These are phyloP conservation scores for Dothiorella sarmentorum DNA, from an alignment of 2,329 filamentous ascomycete genomes.

Conservation along the genomic window DNA sequence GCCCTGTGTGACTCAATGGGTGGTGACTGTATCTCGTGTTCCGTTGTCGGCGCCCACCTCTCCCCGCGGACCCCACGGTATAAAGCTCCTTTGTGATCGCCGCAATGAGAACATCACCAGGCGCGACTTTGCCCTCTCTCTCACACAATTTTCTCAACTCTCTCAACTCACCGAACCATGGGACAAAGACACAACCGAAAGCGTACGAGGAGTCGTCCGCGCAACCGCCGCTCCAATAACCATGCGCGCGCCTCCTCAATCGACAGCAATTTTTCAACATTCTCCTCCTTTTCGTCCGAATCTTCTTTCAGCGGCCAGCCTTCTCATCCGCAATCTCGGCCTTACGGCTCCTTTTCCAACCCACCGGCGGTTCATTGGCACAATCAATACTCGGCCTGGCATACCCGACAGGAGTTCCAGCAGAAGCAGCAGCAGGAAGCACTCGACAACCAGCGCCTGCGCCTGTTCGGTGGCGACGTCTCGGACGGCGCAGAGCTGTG, in stretches of 20 bases:
- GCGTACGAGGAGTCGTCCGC: slow-evolving; percentile 41
- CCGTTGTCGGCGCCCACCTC: neutral
- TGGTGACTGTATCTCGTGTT: slow-evolving; percentile 13
- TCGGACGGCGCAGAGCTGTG: slow-evolving; percentile 42
- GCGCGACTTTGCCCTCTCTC: neutral
- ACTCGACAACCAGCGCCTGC: slow-evolving; percentile 36
- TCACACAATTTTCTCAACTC: neutral
- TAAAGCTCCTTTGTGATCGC: neutral
- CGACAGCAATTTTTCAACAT: slow-evolving; percentile 15
- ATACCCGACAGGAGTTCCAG: slow-evolving; percentile 29
- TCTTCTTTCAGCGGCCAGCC: slow-evolving; percentile 32
- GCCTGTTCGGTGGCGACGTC: slow-evolving; percentile 43
- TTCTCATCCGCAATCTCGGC: slow-evolving; percentile 24
- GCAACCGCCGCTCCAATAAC: slow-evolving; percentile 34
- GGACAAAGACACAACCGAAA: slow-evolving; percentile 45
- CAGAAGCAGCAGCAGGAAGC: slow-evolving; percentile 14
- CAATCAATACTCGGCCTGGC: slow-evolving; percentile 37
- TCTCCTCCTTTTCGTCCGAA: slow-evolving; percentile 27
- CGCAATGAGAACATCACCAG: neutral
- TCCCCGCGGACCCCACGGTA: slow-evolving; percentile 1
- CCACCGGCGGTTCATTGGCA: slow-evolving; percentile 33
- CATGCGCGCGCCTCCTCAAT: slow-evolving; percentile 12
- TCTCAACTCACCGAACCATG: slow-evolving; percentile 26
- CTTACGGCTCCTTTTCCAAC: slow-evolving; percentile 21
- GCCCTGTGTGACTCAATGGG: slow-evolving; percentile 8